Evolutionary conservation across 2,329 filamentous ascomycete species (phyloP), one percentile per base, ranked within the genome.

Genomic region (Parastagonospora nodorum): DNA sequence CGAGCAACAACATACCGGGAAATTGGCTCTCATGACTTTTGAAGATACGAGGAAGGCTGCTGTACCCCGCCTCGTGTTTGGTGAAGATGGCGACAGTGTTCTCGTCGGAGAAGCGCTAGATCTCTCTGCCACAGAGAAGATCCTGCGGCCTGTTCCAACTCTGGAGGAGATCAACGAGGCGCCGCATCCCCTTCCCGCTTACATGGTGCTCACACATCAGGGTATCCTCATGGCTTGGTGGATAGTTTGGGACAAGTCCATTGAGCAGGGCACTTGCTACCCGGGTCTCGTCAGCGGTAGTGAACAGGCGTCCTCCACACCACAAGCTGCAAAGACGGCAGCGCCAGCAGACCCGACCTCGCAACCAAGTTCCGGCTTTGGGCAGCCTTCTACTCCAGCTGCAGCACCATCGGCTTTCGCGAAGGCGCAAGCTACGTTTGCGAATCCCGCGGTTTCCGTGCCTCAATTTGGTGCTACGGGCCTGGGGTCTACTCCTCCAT

Each of bases 201-300:
- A 96, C 36, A 88, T 94, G 81, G 82, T 91, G 28, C 78, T 99
- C 12, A 97, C 95, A 53, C 88, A 96, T 59, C 90, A 97, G 66
- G 94, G 94, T 57, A 77, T 96, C 8, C 78, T 99, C 12, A 86
- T 85, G 39, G 83, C 86, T 10, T 99, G 93, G 92, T 97, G 93
- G 90, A 76, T 97, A 37, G 83, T 97, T 15, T 97, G 97, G 75
- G 85, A 88, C 31, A 91, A 95, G 36, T 92, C 93, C 2, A 86
- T 99, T 54, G 84, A 87, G 51, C 80, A 87, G 61, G 87, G 87
- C 3, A 85, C 84, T 6, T 83, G 84, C 0, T 97, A 92, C 71
- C 83, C 88, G 35, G 89, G 88, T 4, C 78, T 97, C 57, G 77
- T 81, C 35, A 77, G 75, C 38, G 77, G 77, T 29, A 77, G 40